Evolutionary conservation across 805 yeast species (phyloP), one percentile per base, ranked within the genome.

Genomic region (Yarrowia divulgata): DNA sequence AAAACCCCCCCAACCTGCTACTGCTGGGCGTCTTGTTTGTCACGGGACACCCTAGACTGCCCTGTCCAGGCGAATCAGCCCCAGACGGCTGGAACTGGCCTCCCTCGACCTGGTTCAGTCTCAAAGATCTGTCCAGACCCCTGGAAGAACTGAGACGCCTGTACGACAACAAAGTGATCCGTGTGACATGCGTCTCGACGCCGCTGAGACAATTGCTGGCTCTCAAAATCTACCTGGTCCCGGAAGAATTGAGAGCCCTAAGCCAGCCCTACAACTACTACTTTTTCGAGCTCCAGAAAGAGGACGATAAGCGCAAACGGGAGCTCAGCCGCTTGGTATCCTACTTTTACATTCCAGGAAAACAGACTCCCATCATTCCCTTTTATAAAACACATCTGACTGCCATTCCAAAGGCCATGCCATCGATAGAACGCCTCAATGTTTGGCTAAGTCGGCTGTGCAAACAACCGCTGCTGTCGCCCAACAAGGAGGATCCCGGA

Each of bases 11-110:
- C 45, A 48, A 63, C 39, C 48, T 48, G 45, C 48, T 63, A 2
- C 45, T 49, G 10, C 8, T 63, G 39, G 68, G 68, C 34, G 57
- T 48, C 13, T 10, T 63, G 1, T 48, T 49, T 14, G 23, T 49
- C 37, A 16, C 55, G 9, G 68, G 57, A 29, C 23, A 23, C 37
- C 57, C 68, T 5, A 35, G 34, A 29, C 57, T 37, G n/a, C 57
- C 57, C 4, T 63, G 55, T 29, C 18, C 1, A 10, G 57, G 55
- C 10, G 57, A 48, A 23, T 4, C 14, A 3, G 57, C 68, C 16
- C 68, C 68, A 2, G 68, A 63, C 13, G 57, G 48, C 37, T 63
- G 68, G 68, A 10, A 48, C 37, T 63, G 68, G 68, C 68, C 68
- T n/a, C 57, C 68, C 1, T 48, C 48, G 5, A 60, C 66, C 18